Evolutionary conservation across 108 stramenopile species (phyloP).

Genomic region (Pseudonitzschia multiseries): DNA sequence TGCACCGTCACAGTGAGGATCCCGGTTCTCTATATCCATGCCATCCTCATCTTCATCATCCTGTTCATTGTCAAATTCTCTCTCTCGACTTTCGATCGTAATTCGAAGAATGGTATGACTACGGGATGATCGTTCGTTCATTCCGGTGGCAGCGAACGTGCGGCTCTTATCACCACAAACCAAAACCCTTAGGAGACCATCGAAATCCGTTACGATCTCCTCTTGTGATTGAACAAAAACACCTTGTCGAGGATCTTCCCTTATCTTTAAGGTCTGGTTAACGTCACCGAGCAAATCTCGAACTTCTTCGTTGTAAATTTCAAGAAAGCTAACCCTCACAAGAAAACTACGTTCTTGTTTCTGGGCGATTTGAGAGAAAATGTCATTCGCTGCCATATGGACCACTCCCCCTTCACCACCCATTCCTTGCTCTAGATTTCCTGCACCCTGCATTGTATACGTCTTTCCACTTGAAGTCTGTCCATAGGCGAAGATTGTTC

Average conservation of each 20-base stretch:
- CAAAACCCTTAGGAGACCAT: slow-evolving; percentile 69
- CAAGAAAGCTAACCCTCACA: slow-evolving; percentile 93
- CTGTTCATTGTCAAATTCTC: slow-evolving; percentile 18
- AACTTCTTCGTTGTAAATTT: slow-evolving; percentile 99
- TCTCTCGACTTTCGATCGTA: slow-evolving; percentile 87
- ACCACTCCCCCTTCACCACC: slow-evolving; percentile 66
- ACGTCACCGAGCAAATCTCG: slow-evolving; percentile 83
- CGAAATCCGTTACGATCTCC: slow-evolving; percentile 81
- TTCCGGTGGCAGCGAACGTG: slow-evolving; percentile 87
- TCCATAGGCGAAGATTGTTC: slow-evolving; percentile 96
- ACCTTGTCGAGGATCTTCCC: slow-evolving; percentile 93
- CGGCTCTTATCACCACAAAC: slow-evolving; percentile 87
- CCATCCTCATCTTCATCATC: slow-evolving; percentile 34
- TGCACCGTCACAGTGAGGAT: slow-evolving; percentile 48
- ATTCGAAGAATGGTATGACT: slow-evolving; percentile 96
- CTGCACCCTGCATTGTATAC: slow-evolving; percentile 89
- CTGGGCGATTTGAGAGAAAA: slow-evolving; percentile 69
- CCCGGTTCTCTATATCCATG: slow-evolving; percentile 20
- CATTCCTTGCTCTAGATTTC: slow-evolving; percentile 64
- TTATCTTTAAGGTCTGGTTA: slow-evolving; percentile 57
- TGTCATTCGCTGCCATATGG: slow-evolving; percentile 85
- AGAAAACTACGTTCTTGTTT: slow-evolving; percentile 71
- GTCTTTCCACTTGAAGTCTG: slow-evolving; percentile 93
- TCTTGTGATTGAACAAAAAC: slow-evolving; percentile 93
- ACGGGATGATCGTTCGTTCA: slow-evolving; percentile 96